phyloP scores from a whole-genome alignment of 352 stramenopile genomes.

The Phytopythium chamaehyphon region DNA sequence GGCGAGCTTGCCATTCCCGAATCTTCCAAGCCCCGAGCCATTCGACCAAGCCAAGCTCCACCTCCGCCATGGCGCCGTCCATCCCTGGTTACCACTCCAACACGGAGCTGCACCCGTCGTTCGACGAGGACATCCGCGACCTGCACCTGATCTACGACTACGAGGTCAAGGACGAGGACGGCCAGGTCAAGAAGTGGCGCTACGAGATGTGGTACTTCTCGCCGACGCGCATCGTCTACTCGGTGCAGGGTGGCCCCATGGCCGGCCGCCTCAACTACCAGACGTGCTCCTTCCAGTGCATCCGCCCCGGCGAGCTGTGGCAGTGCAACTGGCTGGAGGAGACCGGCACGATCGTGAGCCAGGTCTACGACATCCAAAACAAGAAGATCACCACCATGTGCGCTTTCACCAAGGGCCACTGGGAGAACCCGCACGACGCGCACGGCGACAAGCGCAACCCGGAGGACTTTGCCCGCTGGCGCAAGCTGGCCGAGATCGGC shows the following conservation, averaged over 20 bases:
- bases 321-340: conserved; percentile 64
- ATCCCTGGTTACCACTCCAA: conserved; percentile 51
- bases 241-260: conserved; percentile 53
- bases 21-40: too few relatives aligned
- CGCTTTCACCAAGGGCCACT: conserved; percentile 53
- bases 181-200: conserved; percentile 48
- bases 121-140: conserved; percentile 53
- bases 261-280: conserved; percentile 54
- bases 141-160: conserved; percentile 55
- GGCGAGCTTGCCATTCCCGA: too few relatives aligned
- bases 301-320: conserved; percentile 50
- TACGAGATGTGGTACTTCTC: conserved; percentile 67
- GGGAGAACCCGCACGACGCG: conserved; percentile 35
- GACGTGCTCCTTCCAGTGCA: conserved; percentile 51
- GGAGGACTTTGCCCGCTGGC: conserved; percentile 44
- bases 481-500: conserved; percentile 41
- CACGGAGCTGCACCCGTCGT: conserved; percentile 45
- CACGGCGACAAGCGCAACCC: conserved; percentile 60
- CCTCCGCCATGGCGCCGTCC: neutral
- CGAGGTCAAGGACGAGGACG: conserved; percentile 30
- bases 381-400: conserved; percentile 53
- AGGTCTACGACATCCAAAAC: conserved; percentile 47
- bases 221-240: conserved; percentile 48
- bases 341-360: conserved; percentile 44
- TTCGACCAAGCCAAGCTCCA: too few relatives aligned